A percentile compares a stretch with the other conserved stretches of the same genome.
These are phyloP conservation scores for Xerocomus alliaceus DNA, from an alignment of 1,284 basidiomycete genomes.

Conservation along the genomic window DNA sequence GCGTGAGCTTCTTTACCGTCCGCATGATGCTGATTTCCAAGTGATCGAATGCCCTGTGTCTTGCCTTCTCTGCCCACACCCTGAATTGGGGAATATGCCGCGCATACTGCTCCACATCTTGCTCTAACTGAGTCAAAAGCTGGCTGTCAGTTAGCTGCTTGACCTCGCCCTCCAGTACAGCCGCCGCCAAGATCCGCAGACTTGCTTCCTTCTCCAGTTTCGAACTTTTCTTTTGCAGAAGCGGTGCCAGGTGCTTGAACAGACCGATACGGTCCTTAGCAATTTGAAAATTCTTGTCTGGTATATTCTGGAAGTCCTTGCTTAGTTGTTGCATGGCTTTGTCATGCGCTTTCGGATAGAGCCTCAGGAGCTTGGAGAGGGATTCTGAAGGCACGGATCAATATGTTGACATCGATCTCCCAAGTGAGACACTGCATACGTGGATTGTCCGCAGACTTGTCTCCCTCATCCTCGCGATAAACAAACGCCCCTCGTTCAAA, in stretches of 20 bases:
- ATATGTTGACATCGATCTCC: background rate
- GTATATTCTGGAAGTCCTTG: background rate
- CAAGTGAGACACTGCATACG: conserved; percentile 15
- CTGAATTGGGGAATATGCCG: background rate
- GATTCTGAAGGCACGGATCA: conserved; percentile 18
- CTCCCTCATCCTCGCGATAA: background rate
- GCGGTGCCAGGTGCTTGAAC: conserved; percentile 20
- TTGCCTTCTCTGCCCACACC: conserved; percentile 2
- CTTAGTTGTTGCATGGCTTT: conserved; percentile 7
- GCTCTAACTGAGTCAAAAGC: conserved; percentile 12
- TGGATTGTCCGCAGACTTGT: background rate
- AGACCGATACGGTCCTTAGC: conserved; percentile 6
- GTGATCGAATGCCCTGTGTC: background rate
- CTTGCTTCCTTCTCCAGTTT: conserved; percentile 14
- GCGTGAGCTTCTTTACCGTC: conserved; percentile 8
- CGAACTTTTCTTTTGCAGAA: background rate
- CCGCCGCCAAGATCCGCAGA: conserved; percentile 16
- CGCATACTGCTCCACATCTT: background rate
- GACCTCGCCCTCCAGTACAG: too few species aligned
- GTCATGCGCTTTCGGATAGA: conserved; percentile 27
- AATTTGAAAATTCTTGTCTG: background rate
- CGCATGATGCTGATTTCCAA: conserved; percentile 10
- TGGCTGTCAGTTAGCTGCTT: conserved; percentile 7
- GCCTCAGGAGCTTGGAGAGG: conserved; percentile 11
- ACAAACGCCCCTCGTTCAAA: conserved; percentile 22